phyloP scores from a whole-genome alignment of 345 rosid genomes.

The Excoecaria cochinchinensis region DNA sequence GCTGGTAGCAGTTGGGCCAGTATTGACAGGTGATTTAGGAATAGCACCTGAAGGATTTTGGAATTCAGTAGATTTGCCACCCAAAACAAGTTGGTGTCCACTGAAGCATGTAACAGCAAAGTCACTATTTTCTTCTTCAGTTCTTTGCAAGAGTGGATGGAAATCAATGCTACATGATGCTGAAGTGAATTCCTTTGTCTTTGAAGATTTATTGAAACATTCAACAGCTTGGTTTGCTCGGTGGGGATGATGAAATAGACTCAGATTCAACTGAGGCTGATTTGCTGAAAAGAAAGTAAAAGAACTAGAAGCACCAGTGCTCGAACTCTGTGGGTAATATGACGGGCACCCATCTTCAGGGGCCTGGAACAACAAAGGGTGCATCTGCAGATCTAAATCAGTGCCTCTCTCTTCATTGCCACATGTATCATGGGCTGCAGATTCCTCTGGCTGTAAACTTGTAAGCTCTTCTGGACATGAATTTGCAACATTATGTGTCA shows the following conservation, averaged over 20 bases:
- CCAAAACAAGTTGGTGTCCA: constrained; percentile 32
- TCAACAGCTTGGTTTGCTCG: constrained; percentile 41
- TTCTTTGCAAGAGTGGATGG: constrained; percentile 85
- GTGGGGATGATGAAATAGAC: constrained; percentile 66
- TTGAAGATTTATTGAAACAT: constrained; percentile 36
- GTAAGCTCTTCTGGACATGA: constrained; percentile 33
- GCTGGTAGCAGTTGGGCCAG: constrained; percentile 28
- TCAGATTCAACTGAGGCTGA: constrained; percentile 74
- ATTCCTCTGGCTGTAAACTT: constrained; percentile 38
- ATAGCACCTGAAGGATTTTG: constrained; percentile 33
- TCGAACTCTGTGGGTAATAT: constrained; percentile 48
- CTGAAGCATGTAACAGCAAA: constrained; percentile 27
- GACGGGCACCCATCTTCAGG: constrained; percentile 57
- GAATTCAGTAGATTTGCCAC: constrained; percentile 38
- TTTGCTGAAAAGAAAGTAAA: constrained; percentile 75
- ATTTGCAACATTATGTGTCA: constrained; percentile 31
- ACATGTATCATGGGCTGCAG: constrained; percentile 45
- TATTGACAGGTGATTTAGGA: constrained; percentile 31
- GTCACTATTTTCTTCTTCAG: constrained; percentile 40
- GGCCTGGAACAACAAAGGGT: constrained; percentile 79
- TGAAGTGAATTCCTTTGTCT: constrained; percentile 42
- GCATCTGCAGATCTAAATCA: constrained; percentile 72
- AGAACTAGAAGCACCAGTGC: constrained; percentile 43
- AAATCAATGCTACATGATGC: constrained; percentile 57
- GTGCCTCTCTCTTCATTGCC: constrained; percentile 41